A percentile compares a stretch with the other conserved stretches of the same genome.
phyloP scores from a whole-genome alignment of 129 eudicot genomes.

The Centaurea solstitialis region DNA sequence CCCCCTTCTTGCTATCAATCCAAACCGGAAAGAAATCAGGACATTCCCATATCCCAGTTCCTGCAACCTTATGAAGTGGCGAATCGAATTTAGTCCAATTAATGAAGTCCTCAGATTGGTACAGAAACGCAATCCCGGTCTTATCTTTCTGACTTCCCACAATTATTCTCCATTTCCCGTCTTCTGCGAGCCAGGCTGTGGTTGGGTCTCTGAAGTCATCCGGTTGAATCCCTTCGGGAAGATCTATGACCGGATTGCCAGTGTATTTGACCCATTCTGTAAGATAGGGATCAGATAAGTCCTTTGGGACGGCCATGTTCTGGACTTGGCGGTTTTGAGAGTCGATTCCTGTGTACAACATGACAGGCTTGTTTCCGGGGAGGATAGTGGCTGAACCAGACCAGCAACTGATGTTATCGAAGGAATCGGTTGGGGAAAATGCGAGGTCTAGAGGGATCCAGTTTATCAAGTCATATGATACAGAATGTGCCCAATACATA shows the following conservation, averaged over 20 bases:
- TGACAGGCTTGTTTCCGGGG: constrained; percentile 44
- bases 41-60: constrained; percentile 69
- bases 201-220: constrained; percentile 59
- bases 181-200: constrained; percentile 63
- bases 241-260: constrained; percentile 49
- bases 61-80: constrained; percentile 33
- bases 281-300: constrained; percentile 58
- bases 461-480: constrained; percentile 60
- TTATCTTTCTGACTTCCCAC: constrained; percentile 45
- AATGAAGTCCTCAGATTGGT: constrained; percentile 50
- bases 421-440: constrained; percentile 43
- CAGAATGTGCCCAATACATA: constrained; percentile 68
- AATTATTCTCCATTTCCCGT: constrained; percentile 50
- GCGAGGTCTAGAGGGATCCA: constrained; percentile 56
- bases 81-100: constrained; percentile 41
- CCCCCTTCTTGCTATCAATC: constrained; percentile 32
- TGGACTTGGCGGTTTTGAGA: constrained; percentile 49
- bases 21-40: constrained; percentile 69
- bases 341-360: constrained; percentile 66
- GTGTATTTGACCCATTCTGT: constrained; percentile 61
- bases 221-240: constrained; percentile 27
- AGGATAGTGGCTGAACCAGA: constrained; percentile 71
- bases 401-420: constrained; percentile 63
- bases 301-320: constrained; percentile 56
- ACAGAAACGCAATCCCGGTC: constrained; percentile 47